These are phyloP conservation scores for Colletotrichum tropicicola DNA, from an alignment of 2,329 filamentous ascomycete species.

Conservation along the genomic window DNA sequence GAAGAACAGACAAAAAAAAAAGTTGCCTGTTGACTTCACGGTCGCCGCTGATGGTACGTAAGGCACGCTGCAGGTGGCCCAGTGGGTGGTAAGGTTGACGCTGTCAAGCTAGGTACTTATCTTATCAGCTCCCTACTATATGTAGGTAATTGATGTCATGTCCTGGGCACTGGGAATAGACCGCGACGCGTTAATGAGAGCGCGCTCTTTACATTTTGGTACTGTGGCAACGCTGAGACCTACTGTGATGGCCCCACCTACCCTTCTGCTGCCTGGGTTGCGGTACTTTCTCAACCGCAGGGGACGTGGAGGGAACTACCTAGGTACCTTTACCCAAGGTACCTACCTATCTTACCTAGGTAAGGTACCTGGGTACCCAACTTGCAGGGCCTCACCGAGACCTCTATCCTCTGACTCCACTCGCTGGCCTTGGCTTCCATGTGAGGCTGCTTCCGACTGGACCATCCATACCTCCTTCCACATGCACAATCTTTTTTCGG, in stretches of 20 bases:
- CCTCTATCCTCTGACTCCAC: too few relatives aligned
- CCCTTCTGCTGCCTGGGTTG: too few relatives aligned
- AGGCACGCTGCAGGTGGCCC: neutral
- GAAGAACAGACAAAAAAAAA: neutral
- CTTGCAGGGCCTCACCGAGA: too few relatives aligned
- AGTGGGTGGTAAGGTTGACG: neutral
- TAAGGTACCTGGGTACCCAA: too few relatives aligned
- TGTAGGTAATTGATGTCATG: conserved; percentile 17
- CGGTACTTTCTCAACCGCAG: too few relatives aligned
- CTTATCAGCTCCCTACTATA: conserved; percentile 23
- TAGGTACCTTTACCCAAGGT: too few relatives aligned
- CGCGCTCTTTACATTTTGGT: neutral
- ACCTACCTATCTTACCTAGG: too few relatives aligned
- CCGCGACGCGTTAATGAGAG: conserved; percentile 24
- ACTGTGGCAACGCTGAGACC: conserved; percentile 1
- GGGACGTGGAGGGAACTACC: too few relatives aligned
- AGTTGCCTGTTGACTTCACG: neutral
- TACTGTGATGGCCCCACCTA: neutral
- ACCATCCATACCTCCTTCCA: too few relatives aligned
- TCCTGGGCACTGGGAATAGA: neutral
- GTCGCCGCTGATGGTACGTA: neutral
- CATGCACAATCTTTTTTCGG: too few relatives aligned
- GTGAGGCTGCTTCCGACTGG: too few relatives aligned
- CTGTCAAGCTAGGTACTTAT: neutral
- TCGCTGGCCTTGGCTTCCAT: too few relatives aligned